Evolutionary conservation across 2,329 filamentous ascomycete species (phyloP), one percentile per base, ranked within the genome.

Genomic region (Coniochaeta sp.): DNA sequence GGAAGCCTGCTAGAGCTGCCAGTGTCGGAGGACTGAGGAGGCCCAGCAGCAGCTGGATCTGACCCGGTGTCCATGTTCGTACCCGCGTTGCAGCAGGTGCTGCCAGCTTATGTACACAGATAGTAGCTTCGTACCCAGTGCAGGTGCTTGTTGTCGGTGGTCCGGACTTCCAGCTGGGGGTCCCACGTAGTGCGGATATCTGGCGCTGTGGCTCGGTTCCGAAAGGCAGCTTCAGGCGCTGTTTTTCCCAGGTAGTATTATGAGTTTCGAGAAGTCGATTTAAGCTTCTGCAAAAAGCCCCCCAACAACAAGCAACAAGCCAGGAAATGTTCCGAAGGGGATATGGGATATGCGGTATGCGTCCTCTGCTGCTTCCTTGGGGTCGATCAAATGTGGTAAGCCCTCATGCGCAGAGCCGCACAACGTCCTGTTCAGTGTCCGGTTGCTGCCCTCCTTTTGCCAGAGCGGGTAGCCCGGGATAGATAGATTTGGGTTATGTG

Each of bases 21-120:
- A n/a, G n/a, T n/a, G 38, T 42, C 38, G 12, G 64, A 51, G 42
- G 45, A 52, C 54, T n/a, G n/a, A n/a, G 47, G 56, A 53, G 24
- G 53, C 32, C 42, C 38, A 42, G 38, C 38, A 42, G 18, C 38
- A 42, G 38, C 38, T 42, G 38, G 38, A 26, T 42, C 38, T 6
- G 38, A 42, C 38, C 38, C 38, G 10, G 38, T 18, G 20, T 42
- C 38, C 38, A 42, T 42, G 6, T 14, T 26, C 5, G 38, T 42
- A 42, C 12, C 12, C 38, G 38, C 38, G 38, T 42, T 22, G 38
- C 38, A 42, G 38, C 38, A 42, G 38, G 20, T 42, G 38, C 38
- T 26, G 38, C 38, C 13, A 42, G 38, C 38, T 42, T 42, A 42
- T 42, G 38, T 42, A 42, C n/a, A 24, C 20, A 26, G 20, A 24